Base-by-base conservation (phyloP, 768 basidiomycete genomes). In the Leccinum variicolor region DNA sequence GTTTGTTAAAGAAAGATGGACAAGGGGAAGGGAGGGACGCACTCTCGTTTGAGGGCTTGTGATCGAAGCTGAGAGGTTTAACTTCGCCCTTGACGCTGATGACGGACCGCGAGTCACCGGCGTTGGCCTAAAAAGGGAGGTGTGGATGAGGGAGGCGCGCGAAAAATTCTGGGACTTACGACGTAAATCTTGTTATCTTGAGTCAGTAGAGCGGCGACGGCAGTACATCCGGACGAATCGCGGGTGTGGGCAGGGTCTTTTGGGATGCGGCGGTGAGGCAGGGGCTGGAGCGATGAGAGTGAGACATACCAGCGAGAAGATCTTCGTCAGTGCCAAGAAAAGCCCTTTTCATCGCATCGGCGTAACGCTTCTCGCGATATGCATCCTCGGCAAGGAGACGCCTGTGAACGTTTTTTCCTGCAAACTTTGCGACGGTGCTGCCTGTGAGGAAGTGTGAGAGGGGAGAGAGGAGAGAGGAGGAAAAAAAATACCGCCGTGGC, bases 281-380 rank as follows among this genome's bases (percentile, higher is more conserved):
- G 15, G 25, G 47, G 39, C 8, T 39, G 58, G 43, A 31, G 49
- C 41, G 28, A 55, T 46, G 15, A 52, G 11, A 25, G 48, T 60
- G 50, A 31, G 48, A 73, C 83, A 66, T 64, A 94, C 94, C 84
- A 47, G 87, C 86, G 54, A 94, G 79, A 39, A 99, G 78, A 75
- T 96, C 96, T 67, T 96, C 94, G 74, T 99, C 97, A 1, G 92
- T 97, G 61, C 90, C 90, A 61, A 99, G 74, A 75, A 97, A 99
- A 0, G 93, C 89, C 64, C 81, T 81, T 77, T 92, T 98, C 68
- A 99, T 73, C 0, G 93, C 92, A 39, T 78, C 77, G 53, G 83
- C 81, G 66, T 90, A 98, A 51, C 89, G 78, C 52, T 81, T 80
- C 64, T 82, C 73, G 62, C 81, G 79, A 72, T 93, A 96, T 25